Base-by-base conservation (phyloP, 2,329 filamentous ascomycete species). In the Hypoxylon sp. region DNA sequence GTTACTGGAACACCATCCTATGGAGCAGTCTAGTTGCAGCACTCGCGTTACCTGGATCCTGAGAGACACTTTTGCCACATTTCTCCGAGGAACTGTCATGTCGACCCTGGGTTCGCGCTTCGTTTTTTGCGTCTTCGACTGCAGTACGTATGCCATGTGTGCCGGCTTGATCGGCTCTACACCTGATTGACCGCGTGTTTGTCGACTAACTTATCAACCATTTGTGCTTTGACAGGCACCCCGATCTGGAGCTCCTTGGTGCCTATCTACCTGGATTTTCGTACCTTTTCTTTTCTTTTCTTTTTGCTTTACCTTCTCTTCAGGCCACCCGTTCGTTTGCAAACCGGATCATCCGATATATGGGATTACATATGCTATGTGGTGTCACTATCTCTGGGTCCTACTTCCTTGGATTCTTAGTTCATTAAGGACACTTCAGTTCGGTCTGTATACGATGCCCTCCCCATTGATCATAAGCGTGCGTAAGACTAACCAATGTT, bases 401-500 rank as follows among this genome's bases (percentile, higher is more conserved):
- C 44, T 64, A 12, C 28, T 49, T 38, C 49, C 30, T 60, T 33
- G 67, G 64, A 67, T 70, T 5, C 48, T 67, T 68, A 65, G 71
- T 68, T 59, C 11, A 4, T 46, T 51, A 62, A 64, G 61, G 59
- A 70, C 61, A 70, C 40, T 71, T 77, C 70, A 73, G 61, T 66
- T 72, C 74, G 78, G 80, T 82, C 69, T 81, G 80, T 82, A 75
- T 73, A 71, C 56, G 65, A 67, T 72, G 69, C 67, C 73, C 68
- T 72, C 49, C 46, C 60, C 51, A 50, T 8, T 20, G n/a, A 28
- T 53, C 50, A 49, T 45, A 49, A 33, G 48, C 33, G 67, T 65
- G 42, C 52, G 58, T 56, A 61, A 59, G 60, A 77, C 80, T 82
- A 79, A 82, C 74, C 73, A 67, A 38, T 58, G 26, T 65, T 55